Evolutionary conservation across 2,329 filamentous ascomycete species (phyloP).

Genomic region (Blumeria graminis): DNA sequence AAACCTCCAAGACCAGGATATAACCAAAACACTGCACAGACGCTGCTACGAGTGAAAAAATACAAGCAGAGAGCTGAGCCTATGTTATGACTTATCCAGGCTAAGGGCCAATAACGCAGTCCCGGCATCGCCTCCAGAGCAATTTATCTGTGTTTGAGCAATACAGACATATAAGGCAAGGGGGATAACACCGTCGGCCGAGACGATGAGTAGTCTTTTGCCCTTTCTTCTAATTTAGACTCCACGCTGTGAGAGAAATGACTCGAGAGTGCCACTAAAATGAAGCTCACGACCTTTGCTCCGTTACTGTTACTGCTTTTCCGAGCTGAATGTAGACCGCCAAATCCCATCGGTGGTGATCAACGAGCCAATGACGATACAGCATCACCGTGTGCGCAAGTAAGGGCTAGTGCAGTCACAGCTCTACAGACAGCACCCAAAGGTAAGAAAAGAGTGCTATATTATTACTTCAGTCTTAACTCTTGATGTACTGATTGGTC

Average conservation of each 20-base stretch:
- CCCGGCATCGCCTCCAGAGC: too few relatives aligned
- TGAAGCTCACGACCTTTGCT: neutral
- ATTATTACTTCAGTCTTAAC: too few relatives aligned
- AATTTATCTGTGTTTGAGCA: too few relatives aligned
- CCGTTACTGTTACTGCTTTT: neutral
- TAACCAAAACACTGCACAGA: too few relatives aligned
- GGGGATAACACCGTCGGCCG: too few relatives aligned
- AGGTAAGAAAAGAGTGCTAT: neutral
- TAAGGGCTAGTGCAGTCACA: slow-evolving; percentile 5
- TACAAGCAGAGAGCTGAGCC: too few relatives aligned
- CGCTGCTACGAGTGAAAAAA: too few relatives aligned
- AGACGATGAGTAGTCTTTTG: neutral
- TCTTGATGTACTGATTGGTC: neutral
- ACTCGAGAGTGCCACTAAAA: neutral
- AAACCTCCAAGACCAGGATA: too few relatives aligned
- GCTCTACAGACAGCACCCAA: neutral
- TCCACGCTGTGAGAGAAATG: neutral
- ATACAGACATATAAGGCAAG: too few relatives aligned
- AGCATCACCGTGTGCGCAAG: slow-evolving; percentile 1
- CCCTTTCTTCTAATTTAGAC: neutral
- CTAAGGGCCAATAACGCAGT: too few relatives aligned
- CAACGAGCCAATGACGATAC: too few relatives aligned
- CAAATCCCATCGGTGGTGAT: neutral
- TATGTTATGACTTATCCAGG: too few relatives aligned
- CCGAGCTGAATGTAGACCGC: neutral